phyloP scores from a whole-genome alignment of 2,329 filamentous ascomycete species.

The Lojkania enalia region DNA sequence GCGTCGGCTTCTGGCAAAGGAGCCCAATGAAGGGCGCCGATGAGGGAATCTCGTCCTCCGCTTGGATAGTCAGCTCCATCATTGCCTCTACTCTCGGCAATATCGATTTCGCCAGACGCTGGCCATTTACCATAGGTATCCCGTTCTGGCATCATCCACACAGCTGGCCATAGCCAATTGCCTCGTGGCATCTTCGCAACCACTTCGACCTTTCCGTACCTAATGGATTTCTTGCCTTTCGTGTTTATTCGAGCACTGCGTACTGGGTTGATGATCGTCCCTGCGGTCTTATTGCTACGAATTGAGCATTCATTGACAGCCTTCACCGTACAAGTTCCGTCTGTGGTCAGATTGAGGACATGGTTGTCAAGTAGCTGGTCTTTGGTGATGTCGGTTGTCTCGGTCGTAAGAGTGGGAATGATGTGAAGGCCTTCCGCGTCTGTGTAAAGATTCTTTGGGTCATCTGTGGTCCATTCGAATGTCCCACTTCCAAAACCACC shows the following conservation, averaged over 20 bases:
- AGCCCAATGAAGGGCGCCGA: slow-evolving; percentile 80
- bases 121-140: slow-evolving; percentile 77
- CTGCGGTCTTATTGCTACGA: slow-evolving; percentile 73
- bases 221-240: slow-evolving; percentile 68
- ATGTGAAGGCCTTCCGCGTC: slow-evolving; percentile 70
- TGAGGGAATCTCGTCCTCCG: slow-evolving; percentile 78
- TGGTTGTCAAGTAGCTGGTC: slow-evolving; percentile 63
- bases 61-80: slow-evolving; percentile 69
- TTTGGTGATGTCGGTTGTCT: slow-evolving; percentile 65
- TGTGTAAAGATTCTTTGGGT: slow-evolving; percentile 72
- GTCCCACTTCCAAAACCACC: slow-evolving; percentile 71
- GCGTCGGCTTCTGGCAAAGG: slow-evolving; percentile 24
- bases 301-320: slow-evolving; percentile 64
- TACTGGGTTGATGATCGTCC: slow-evolving; percentile 73
- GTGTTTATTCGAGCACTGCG: slow-evolving; percentile 77
- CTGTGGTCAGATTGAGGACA: slow-evolving; percentile 30
- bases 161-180: slow-evolving; percentile 86
- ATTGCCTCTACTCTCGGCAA: slow-evolving; percentile 78
- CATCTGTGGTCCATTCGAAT: slow-evolving; percentile 72
- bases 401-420: slow-evolving; percentile 70
- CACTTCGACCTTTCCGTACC: slow-evolving; percentile 79
- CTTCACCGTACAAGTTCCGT: slow-evolving; percentile 68
- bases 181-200: slow-evolving; percentile 73
- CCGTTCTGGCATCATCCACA: slow-evolving; percentile 64
- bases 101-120: slow-evolving; percentile 72